Percentiles rank a stretch among this genome's conserved stretches.
phyloP scores from a whole-genome alignment of 1,139 yeast genomes.

The Ogataea hybrid region DNA sequence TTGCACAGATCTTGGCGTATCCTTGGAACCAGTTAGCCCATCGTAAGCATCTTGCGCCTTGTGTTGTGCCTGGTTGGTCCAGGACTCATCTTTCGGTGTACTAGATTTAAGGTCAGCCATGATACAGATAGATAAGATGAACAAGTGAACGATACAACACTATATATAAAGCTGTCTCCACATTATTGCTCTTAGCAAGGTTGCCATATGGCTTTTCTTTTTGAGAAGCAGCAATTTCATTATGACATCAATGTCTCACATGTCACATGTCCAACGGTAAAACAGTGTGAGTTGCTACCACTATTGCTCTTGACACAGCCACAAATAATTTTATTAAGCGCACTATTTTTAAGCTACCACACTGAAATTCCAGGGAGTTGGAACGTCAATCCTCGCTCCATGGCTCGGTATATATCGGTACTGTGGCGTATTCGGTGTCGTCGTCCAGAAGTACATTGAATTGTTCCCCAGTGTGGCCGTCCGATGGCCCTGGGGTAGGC shows the following conservation, averaged over 20 bases:
- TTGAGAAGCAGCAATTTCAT: constrained; percentile 1
- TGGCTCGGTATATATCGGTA: constrained; percentile 15
- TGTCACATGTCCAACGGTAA: neutral
- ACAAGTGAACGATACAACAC: neutral
- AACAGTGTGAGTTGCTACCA: constrained; percentile 7
- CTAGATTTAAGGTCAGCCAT: constrained; percentile 15
- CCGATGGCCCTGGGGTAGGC: neutral
- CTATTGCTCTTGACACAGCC: constrained; percentile 6
- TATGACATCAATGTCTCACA: constrained; percentile 1
- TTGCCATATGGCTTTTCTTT: constrained; percentile 8
- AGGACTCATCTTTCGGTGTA: constrained; percentile 1
- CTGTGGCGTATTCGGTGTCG: constrained; percentile 13
- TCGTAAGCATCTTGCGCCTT: neutral
- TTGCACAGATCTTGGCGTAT: constrained; percentile 11
- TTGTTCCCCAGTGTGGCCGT: constrained; percentile 4
- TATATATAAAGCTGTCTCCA: neutral
- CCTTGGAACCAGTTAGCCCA: neutral
- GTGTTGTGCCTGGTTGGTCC: neutral
- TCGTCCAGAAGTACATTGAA: constrained; percentile 5
- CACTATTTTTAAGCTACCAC: neutral
- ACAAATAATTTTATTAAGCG: neutral
- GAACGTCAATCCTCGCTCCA: neutral
- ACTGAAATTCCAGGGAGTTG: neutral
- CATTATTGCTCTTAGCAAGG: constrained; percentile 6
- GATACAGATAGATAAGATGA: neutral